Evolutionary conservation across 805 yeast species (phyloP).

Genomic region (Nakazawaea sp.): DNA sequence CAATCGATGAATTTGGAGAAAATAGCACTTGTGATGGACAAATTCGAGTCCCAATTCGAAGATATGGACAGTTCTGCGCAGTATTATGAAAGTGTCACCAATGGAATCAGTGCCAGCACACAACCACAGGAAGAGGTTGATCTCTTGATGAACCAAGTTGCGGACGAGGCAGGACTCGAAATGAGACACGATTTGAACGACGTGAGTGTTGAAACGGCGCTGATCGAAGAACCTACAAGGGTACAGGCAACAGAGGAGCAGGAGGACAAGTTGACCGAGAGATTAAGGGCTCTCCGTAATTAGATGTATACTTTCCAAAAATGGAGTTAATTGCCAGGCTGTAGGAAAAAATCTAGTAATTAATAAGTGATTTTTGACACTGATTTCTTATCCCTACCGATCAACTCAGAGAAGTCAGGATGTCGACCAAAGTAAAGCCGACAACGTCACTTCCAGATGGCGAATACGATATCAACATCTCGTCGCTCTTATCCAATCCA

Average conservation of each 20-base stretch:
- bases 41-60: conserved; percentile 92
- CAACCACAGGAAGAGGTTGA: conserved; percentile 97
- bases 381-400: no score
- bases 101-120: conserved; percentile 77
- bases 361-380: no score
- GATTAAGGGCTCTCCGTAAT: conserved; percentile 77
- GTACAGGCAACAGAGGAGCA: conserved; percentile 50
- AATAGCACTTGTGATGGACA: conserved; percentile 93
- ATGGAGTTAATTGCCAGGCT: no score
- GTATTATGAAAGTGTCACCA: conserved; percentile 87
- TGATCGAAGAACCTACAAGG: conserved; percentile 26
- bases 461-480: conserved; percentile 26
- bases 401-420: no score
- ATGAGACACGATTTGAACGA: conserved; percentile 76
- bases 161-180: conserved; percentile 96
- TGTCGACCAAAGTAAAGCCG: not conserved
- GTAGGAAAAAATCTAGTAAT: no score
- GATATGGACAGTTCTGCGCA: conserved; percentile 91
- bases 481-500: conserved; percentile 16
- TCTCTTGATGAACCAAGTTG: conserved; percentile 80
- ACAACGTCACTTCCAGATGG: conserved; percentile 28
- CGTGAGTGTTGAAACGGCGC: conserved; percentile 45
- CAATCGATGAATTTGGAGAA: conserved; percentile 92
- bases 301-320: no score
- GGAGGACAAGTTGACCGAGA: conserved; percentile 82